A percentile compares a stretch with the other conserved stretches of the same genome.
Evolutionary conservation across 768 basidiomycete genomes (phyloP).

Genomic region (Mycena amicta): DNA sequence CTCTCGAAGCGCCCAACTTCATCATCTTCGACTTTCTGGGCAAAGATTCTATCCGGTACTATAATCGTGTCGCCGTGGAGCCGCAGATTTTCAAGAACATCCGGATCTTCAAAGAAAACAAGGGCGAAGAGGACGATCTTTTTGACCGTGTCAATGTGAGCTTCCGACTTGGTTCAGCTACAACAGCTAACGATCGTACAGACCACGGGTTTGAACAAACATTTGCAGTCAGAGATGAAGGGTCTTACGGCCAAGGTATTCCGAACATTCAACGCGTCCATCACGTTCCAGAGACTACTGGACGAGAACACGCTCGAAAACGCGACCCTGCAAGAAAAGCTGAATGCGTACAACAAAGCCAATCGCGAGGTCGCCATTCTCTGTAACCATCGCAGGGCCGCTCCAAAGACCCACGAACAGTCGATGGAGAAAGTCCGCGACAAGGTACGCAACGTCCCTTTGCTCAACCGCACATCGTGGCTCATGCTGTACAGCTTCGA

Average conservation of each 20-base stretch:
- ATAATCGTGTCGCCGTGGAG: conserved; percentile 88
- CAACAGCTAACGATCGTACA: conserved; percentile 23
- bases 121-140: conserved; percentile 82
- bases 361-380: conserved; percentile 97
- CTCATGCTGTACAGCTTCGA: conserved; percentile 57
- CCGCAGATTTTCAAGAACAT: conserved; percentile 97
- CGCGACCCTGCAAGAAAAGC: conserved; percentile 89
- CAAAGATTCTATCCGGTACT: conserved; percentile 98
- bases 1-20: conserved; percentile 82
- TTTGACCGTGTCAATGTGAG: conserved; percentile 95
- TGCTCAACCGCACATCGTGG: neutral
- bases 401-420: conserved; percentile 89
- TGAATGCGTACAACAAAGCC: conserved; percentile 95
- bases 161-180: neutral
- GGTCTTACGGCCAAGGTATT: conserved; percentile 99
- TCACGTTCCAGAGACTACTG: conserved; percentile 90
- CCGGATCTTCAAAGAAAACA: conserved; percentile 93
- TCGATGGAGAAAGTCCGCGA: conserved; percentile 94
- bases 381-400: conserved; percentile 98
- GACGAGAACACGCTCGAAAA: conserved; percentile 63
- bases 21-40: conserved; percentile 97
- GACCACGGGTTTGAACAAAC: conserved; percentile 91
- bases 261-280: conserved; percentile 99
- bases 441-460: conserved; percentile 57
- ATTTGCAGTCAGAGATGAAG: conserved; percentile 92